Evolutionary conservation across 257 asterid species (phyloP).

Genomic region (Paulownia fortunei): DNA sequence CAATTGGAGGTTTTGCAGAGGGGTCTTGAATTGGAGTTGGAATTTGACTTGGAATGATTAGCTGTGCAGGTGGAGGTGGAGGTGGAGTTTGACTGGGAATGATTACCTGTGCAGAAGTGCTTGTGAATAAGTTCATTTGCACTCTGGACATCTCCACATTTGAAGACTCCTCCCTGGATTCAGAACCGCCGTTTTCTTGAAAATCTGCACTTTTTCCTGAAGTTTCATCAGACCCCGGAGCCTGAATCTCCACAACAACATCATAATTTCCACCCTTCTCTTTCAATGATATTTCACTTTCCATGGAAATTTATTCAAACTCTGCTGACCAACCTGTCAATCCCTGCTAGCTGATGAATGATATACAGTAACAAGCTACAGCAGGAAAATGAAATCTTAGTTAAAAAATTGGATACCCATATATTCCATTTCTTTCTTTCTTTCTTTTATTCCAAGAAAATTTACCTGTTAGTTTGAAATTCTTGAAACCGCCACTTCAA

Average conservation of each 20-base stretch:
- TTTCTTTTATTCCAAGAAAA: neutral
- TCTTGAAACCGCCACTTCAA: neutral
- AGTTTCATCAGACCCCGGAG: slow-evolving; percentile 35
- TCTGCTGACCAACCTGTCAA: neutral
- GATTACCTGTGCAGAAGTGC: neutral
- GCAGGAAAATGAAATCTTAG: slow-evolving; percentile 18
- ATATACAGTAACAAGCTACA: neutral
- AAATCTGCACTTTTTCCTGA: neutral
- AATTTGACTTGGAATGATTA: slow-evolving; percentile 7
- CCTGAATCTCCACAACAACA: slow-evolving; percentile 54
- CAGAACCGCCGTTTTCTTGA: slow-evolving; percentile 26
- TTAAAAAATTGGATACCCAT: neutral
- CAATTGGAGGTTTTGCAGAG: slow-evolving; percentile 43
- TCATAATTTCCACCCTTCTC: slow-evolving; percentile 42
- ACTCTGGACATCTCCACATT: slow-evolving; percentile 34
- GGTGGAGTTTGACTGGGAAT: slow-evolving; percentile 5
- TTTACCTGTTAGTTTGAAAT: slow-evolving; percentile 9
- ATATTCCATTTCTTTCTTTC: too few species aligned
- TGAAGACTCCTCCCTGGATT: slow-evolving; percentile 18
- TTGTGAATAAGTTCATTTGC: slow-evolving; percentile 43
- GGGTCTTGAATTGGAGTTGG: slow-evolving; percentile 27
- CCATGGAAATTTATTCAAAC: slow-evolving; percentile 27
- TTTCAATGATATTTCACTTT: slow-evolving; percentile 37
- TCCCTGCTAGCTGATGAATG: neutral
- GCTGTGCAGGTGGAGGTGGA: slow-evolving; percentile 38